Conservation (phyloP, 75 land plant genomes). For the Picea sitchensis region DNA sequence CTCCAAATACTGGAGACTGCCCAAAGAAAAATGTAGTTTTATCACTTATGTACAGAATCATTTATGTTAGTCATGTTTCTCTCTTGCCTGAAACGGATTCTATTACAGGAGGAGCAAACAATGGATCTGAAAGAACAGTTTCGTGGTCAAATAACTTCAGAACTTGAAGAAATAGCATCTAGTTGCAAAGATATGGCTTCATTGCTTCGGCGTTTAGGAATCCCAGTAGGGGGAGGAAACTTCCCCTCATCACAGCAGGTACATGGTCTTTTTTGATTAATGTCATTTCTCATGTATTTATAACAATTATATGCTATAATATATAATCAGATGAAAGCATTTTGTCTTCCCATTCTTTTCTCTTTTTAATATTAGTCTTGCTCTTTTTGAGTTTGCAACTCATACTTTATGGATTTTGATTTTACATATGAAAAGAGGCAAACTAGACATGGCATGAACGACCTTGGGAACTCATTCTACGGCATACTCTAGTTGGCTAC, state of each 20-base stretch:
- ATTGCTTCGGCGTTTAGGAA: conserved; percentile 64
- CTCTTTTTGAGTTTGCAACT: not conserved
- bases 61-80: too few species aligned
- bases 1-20: not conserved
- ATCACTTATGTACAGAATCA: too few species aligned
- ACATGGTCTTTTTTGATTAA: not conserved
- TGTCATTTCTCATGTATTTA: not conserved
- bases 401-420: not conserved
- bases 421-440: not conserved
- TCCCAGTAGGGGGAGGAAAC: conserved; percentile 60
- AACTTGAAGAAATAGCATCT: conserved; percentile 53
- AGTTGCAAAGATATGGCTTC: conserved; percentile 76
- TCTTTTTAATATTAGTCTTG: not conserved
- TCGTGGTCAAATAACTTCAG: conserved; percentile 51
- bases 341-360: not conserved
- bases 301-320: not conserved
- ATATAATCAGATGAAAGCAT: not conserved
- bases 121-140: conserved; percentile 67
- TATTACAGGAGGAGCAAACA: conserved; percentile 67
- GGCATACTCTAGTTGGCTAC: not conserved
- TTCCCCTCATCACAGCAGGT: conserved; percentile 59
- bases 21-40: not conserved
- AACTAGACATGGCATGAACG: not conserved
- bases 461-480: not conserved
- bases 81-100: not conserved